Base-by-base conservation (phyloP, 352 stramenopile species). In the Globisporangium barbulae region DNA sequence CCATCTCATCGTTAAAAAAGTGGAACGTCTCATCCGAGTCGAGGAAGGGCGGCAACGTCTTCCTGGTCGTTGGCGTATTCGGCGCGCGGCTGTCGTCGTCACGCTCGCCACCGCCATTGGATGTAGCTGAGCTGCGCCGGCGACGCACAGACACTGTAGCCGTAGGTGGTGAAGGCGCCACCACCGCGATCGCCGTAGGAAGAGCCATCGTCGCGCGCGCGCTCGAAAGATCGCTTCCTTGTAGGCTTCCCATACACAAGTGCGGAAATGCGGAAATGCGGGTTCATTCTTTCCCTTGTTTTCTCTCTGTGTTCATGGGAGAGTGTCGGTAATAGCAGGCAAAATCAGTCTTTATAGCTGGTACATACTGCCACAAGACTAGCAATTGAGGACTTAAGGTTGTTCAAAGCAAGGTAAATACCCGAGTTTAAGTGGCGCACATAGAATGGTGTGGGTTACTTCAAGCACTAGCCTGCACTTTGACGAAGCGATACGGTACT, bases 1-100 rank as follows among this genome's bases (percentile, higher is more conserved):
- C 81, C 57, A 83, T 74, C 28, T 79, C 70, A 17, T 76, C 73
- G 42, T 82, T 86, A 70, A 89, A 90, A 65, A 88, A 90, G 58
- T 90, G 79, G 47, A 75, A 81, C 13, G 77, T 86, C 45, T 89
- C 81, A 28, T 85, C 73, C 56, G 74, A 80, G 61, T 88, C 77
- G 44, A 90, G 44, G 54, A 79, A 72, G 22, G 48, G 56, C 54
- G 61, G 54, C 53, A 63, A 21, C 33, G 45, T 66, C 47, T 61
- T 69, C 25, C 19, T 53, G 10, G 15, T 59, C 39, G 69, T 42
- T 56, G 52, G 53, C 30, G 50, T 62, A 53, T 57, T 48, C 15
- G 42, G 42, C 42, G 42, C 42, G 42, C 42, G 42, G 19, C 31
- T 33, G 7, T 39, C 48, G 54, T 39, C 63, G 60, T 60, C 60